phyloP scores from a whole-genome alignment of 306 rosid species.

The Rubus parviflorus region DNA sequence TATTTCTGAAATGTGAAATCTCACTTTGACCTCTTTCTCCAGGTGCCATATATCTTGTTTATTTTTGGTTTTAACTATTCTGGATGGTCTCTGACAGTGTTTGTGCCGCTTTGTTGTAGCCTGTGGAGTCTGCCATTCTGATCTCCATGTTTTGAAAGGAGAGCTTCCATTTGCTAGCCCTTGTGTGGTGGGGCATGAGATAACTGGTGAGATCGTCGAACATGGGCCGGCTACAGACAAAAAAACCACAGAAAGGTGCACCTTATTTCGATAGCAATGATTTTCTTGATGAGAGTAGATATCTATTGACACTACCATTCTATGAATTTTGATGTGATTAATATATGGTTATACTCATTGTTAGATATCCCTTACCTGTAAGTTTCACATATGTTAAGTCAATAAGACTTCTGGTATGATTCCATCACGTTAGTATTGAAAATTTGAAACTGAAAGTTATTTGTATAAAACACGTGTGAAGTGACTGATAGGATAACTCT shows the following conservation, averaged over 20 bases:
- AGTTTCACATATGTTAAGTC: too few species aligned
- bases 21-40: neutral
- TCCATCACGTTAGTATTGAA: neutral
- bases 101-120: conserved; percentile 42
- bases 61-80: neutral
- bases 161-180: conserved; percentile 87
- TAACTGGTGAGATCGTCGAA: conserved; percentile 86
- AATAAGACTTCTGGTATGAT: neutral
- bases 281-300: too few species aligned
- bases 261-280: neutral
- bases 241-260: conserved; percentile 58
- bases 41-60: neutral
- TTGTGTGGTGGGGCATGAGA: conserved; percentile 91
- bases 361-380: neutral
- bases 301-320: neutral
- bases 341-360: neutral
- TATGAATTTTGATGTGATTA: neutral
- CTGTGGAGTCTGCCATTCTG: conserved; percentile 99
- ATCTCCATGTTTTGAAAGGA: conserved; percentile 90
- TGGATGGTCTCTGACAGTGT: conserved; percentile 22
- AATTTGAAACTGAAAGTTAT: neutral
- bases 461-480: neutral
- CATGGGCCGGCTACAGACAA: conserved; percentile 57
- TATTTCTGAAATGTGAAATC: neutral
- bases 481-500: neutral